Base-by-base conservation (phyloP, 225 moss, liverwort and hornwort species). In the Polytrichum commune region DNA sequence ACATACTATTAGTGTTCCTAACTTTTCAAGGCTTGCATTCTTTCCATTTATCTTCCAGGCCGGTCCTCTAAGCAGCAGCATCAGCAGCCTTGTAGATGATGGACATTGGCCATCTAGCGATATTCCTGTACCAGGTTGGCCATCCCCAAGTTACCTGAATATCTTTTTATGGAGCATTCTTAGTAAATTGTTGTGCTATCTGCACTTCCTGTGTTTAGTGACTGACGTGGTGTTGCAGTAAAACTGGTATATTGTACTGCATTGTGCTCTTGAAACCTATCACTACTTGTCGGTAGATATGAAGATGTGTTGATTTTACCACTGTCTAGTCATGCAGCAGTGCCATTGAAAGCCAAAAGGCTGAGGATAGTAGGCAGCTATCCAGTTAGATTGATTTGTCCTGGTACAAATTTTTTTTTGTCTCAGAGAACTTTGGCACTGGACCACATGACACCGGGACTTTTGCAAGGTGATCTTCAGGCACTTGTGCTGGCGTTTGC, bases 391-490 rank as follows among this genome's bases (percentile, higher is more conserved):
- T 24, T 67, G 54, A 20, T 63, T 6, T 46, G 28, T 27, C n/a
- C 6, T 55, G 23, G 26, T 27, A 20, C 38, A 7, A 23, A 53
- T 64, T 60, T 9, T 28, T 28, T 25, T 67, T 63, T 35, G 27
- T 55, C 62, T 61, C 76, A 75, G 81, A 4, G 55, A 71, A 54
- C 33, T 25, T 70, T n/a, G 27, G 33, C 27, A 30, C 54, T 54
- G 72, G 26, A 69, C 25, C 66, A 33, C 29, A 54, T 38, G 27
- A 73, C 5, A 24, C 7, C 0, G 68, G 24, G 63, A 13, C 78
- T 20, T 26, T 63, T 64, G 55, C 73, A 29, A 76, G 67, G 81
- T 85, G 70, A 75, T 72, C 32, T 29, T 74, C 67, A n/a, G 27
- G 67, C 54, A 68, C 24, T 25, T 46, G 46, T 46, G 46, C 13